Base-by-base conservation (phyloP, 129 eudicot species). In the Saussurea involucrata region DNA sequence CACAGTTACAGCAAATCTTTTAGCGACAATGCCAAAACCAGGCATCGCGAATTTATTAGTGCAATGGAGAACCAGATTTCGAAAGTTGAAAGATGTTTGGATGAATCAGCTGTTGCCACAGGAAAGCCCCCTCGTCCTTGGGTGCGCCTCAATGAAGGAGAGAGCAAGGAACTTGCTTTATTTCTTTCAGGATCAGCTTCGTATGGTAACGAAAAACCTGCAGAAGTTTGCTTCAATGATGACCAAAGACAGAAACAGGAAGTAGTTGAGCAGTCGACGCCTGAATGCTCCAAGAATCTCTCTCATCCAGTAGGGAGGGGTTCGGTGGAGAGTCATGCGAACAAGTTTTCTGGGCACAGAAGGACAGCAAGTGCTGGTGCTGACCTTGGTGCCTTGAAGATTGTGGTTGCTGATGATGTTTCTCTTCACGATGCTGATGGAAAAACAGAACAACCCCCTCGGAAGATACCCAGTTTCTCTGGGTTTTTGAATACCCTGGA, bases 331-430 rank as follows among this genome's bases (percentile, higher is more conserved):
- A 5, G 61, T 83, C 80, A 49, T 44, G 86, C 76, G 70, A 90
- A 81, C 18, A 91, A 86, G 81, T 69, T 80, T 24, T 40, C 74
- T 34, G 90, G 94, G 10, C 98, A 94, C 80, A 83, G 97, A 58
- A 93, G 98, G 80, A 87, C 97, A 15, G 95, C 97, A 40, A 94
- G 98, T 91, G 98, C 97, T 27, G 83, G 87, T 87, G 96, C 98
- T 69, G 98, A 94, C 63, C 87, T 91, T 76, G 86, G 91, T 67
- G 42, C 91, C 6, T 91, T 88, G 90, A 87, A 79, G n/a, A 89
- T 94, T 76, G 80, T 69, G 9, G 87, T 91, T 69, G 71, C 68
- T 76, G 92, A 89, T 73, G 88, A 84, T 80, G 82, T 24, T 67
- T 66, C 66, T 20, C 72, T 66, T 33, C 70, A 42, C 0, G 58